Evolutionary conservation across 202 grass and related monocot genomes (phyloP).

Genomic region (Digitaria exilis): DNA sequence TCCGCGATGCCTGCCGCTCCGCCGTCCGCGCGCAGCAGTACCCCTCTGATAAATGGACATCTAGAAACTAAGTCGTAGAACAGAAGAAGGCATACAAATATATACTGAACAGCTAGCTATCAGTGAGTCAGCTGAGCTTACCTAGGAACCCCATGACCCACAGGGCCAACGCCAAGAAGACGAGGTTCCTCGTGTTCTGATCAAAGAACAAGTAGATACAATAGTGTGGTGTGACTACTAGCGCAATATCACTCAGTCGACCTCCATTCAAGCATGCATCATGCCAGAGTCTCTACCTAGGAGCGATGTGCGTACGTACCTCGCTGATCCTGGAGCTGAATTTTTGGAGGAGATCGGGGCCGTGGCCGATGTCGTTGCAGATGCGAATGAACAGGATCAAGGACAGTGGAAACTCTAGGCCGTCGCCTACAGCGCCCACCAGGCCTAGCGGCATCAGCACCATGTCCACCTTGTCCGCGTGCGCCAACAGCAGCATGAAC

Average conservation of each 20-base stretch:
- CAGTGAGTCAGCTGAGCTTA: no score
- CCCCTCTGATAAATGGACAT: slow-evolving; percentile 46
- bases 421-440: slow-evolving; percentile 72
- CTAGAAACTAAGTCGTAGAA: neutral
- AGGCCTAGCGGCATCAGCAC: slow-evolving; percentile 62
- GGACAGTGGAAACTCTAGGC: slow-evolving; percentile 44
- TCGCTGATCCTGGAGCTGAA: slow-evolving; percentile 52
- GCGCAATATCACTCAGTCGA: neutral
- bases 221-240: no score
- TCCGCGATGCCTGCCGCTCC: slow-evolving; percentile 79
- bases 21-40: slow-evolving; percentile 82
- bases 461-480: slow-evolving; percentile 61
- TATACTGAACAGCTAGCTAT: no score
- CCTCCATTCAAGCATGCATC: neutral
- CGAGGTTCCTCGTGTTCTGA: slow-evolving; percentile 62
- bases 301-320: slow-evolving; percentile 23
- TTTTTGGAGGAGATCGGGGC: slow-evolving; percentile 33
- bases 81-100: no score
- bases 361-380: slow-evolving; percentile 60
- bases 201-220: neutral
- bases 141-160: slow-evolving; percentile 74
- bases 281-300: neutral
- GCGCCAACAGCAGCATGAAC: slow-evolving; percentile 61
- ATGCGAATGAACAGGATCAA: slow-evolving; percentile 53
- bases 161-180: slow-evolving; percentile 55